These are phyloP conservation scores for Populus hybrid DNA, from an alignment of 441 rosid genomes.

Conservation along the genomic window DNA sequence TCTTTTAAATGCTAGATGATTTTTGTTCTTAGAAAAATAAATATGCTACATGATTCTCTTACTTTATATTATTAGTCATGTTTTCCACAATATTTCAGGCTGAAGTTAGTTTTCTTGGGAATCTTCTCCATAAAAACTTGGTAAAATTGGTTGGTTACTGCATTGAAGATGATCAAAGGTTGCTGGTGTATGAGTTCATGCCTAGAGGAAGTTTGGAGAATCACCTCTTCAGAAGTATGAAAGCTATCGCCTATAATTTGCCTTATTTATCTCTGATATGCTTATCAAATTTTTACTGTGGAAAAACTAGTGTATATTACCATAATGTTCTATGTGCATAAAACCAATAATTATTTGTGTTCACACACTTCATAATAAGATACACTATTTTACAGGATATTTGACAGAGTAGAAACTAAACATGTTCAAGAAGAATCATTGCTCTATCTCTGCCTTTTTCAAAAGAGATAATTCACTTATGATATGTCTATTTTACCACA, in stretches of 20 bases:
- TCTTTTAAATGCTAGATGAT: neutral
- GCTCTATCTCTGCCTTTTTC: too few relatives aligned
- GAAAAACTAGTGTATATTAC: neutral
- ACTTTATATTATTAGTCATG: neutral
- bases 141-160: conserved; percentile 48
- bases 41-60: neutral
- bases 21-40: neutral
- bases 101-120: conserved; percentile 45
- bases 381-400: too few relatives aligned
- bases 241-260: neutral
- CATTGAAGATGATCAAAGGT: conserved; percentile 42
- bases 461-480: neutral
- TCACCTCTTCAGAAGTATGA: conserved; percentile 46
- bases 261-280: neutral
- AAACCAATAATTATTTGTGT: neutral
- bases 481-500: neutral
- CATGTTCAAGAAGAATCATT: too few relatives aligned
- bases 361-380: neutral
- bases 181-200: conserved; percentile 44
- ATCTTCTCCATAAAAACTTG: conserved; percentile 40
- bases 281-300: neutral
- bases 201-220: conserved; percentile 52
- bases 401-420: too few relatives aligned
- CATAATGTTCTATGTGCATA: neutral
- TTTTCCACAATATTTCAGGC: conserved; percentile 29